Base-by-base conservation (phyloP, 441 rosid genomes). In the Theobroma grandiflorum region DNA sequence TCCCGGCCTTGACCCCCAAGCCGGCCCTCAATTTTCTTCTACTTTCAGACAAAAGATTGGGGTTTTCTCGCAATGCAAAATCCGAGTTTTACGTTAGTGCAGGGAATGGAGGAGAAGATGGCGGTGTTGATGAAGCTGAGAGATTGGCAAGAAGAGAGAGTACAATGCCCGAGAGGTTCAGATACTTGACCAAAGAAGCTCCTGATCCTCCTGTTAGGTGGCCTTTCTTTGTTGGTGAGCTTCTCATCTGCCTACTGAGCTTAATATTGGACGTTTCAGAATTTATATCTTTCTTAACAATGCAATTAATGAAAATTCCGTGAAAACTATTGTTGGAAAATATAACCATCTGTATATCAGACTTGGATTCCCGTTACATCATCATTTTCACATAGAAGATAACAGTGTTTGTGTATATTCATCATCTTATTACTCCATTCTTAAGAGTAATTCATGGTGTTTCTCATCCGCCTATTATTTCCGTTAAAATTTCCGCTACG, bases 221-320 rank as follows among this genome's bases (percentile, higher is more conserved):
- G 97, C 99, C 95, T 15, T 95, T 92, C 93, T 87, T 95, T 72
- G 85, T 94, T 2, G 98, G 99, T 94, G 89, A 47, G 89, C 81
- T 63, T 66, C 38, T 55, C 66, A 2, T 43, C 15, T 79, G 4
- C 8, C 15, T 66, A 16, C 3, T 83, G 61, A 57, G 16, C 7
- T 74, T 64, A 35, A 49, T 26, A n/a, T 43, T 50, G 26, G 58
- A 49, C 33, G 16, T 52, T 50, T 71, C 15, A 33, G 14, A 22
- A 10, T 31, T 42, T 15, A 22, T 14, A 26, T 49, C 12, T 70
- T 14, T 47, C 4, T 31, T 70, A 26, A 70, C 4, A 5, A 18
- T 33, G 43, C 16, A 50, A 49, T 71, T 49, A 33, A 22, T 33
- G 57, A 71, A 33, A 71, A 50, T 71, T 31, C 61, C 45, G 50